phyloP scores from a whole-genome alignment of 2,329 filamentous ascomycete species.

The Apiospora pterosperma region DNA sequence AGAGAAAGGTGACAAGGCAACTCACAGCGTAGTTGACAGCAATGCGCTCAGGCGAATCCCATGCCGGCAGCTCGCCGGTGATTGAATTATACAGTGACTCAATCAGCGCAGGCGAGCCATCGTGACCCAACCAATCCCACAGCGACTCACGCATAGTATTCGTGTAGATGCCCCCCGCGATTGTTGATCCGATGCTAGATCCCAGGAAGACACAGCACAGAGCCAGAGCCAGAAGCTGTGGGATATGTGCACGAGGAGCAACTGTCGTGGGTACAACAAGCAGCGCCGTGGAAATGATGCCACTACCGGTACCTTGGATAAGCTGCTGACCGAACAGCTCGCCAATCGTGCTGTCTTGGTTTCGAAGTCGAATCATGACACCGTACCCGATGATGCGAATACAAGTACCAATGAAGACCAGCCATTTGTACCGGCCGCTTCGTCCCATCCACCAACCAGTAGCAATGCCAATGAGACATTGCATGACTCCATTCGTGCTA shows the following conservation, averaged over 20 bases:
- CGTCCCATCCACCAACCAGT: constrained; percentile 39
- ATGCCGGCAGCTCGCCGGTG: constrained; percentile 34
- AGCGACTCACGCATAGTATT: constrained; percentile 36
- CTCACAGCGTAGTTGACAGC: constrained; percentile 39
- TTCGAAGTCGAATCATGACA: constrained; percentile 46
- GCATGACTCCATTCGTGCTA: constrained; percentile 35
- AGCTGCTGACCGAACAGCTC: constrained; percentile 46
- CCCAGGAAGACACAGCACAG: constrained; percentile 40
- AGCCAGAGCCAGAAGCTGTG: constrained; percentile 44
- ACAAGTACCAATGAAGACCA: constrained; percentile 35
- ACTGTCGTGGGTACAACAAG: constrained; percentile 42
- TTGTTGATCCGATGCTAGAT: constrained; percentile 32
- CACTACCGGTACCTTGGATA: constrained; percentile 44
- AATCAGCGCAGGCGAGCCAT: constrained; percentile 26
- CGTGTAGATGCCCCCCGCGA: constrained; percentile 49
- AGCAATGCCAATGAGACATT: constrained; percentile 37
- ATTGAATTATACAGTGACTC: constrained; percentile 42
- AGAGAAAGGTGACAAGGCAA: background rate
- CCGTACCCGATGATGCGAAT: constrained; percentile 46
- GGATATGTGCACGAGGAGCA: constrained; percentile 41
- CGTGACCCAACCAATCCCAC: constrained; percentile 29
- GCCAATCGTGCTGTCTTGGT: constrained; percentile 35
- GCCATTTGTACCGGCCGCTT: constrained; percentile 42
- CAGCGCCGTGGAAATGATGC: constrained; percentile 39
- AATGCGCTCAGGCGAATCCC: constrained; percentile 35